Conservation (phyloP, 1,139 yeast genomes). For the Magnusiomyces tetraspermus region DNA sequence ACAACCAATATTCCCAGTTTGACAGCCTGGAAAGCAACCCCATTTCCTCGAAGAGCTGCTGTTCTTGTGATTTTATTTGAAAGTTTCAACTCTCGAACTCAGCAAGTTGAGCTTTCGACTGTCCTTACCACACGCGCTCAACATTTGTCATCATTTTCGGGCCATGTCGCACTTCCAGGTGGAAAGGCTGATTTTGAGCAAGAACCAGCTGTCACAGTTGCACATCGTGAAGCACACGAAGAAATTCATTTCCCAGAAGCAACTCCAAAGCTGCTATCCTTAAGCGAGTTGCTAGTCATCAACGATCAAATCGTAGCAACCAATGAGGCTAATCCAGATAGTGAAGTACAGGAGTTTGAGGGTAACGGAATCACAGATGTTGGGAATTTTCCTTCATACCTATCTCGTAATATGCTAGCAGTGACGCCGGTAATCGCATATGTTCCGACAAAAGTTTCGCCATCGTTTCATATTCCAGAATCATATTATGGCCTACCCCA, state of each 20-base stretch:
- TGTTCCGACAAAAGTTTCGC: constrained; percentile 14
- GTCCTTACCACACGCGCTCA: constrained; percentile 69
- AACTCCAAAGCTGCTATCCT: background rate
- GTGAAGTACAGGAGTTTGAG: too few relatives aligned
- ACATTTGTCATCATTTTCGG: constrained; percentile 61
- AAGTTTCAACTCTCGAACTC: constrained; percentile 17
- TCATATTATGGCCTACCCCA: constrained; percentile 5
- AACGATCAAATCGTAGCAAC: too few relatives aligned
- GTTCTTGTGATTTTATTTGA: constrained; percentile 70
- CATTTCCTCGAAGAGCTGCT: constrained; percentile 58
- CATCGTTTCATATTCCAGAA: constrained; percentile 34
- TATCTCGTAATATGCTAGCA: constrained; percentile 70
- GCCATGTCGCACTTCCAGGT: constrained; percentile 85
- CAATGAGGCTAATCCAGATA: too few relatives aligned
- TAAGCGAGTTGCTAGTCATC: background rate
- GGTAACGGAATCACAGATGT: constrained; percentile 50
- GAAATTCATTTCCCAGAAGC: constrained; percentile 63
- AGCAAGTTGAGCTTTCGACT: constrained; percentile 63
- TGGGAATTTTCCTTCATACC: constrained; percentile 58
- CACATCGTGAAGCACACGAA: constrained; percentile 76
- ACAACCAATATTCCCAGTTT: background rate
- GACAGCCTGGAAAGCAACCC: constrained; percentile 45
- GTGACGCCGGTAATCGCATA: constrained; percentile 78
- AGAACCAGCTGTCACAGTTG: constrained; percentile 62
- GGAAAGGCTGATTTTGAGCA: constrained; percentile 37